Evolutionary conservation across 495 filamentous ascomycete genomes (phyloP).

Genomic region (Neurospora sp.): DNA sequence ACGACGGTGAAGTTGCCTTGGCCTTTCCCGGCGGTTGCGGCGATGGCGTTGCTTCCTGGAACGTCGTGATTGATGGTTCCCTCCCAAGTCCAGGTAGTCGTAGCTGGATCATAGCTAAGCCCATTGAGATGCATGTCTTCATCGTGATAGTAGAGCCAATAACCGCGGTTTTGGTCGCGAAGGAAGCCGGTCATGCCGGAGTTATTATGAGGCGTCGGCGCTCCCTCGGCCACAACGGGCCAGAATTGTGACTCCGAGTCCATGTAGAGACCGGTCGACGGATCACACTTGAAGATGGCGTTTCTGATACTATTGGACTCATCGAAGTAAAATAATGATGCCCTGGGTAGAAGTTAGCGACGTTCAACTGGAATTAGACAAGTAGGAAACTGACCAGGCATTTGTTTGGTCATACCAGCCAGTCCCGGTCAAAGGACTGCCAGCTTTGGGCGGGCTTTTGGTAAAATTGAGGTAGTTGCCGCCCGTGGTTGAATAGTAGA

Average conservation of each 20-base stretch:
- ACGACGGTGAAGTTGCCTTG: conserved; percentile 24
- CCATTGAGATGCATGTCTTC: conserved; percentile 16
- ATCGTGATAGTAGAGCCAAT: conserved; percentile 29
- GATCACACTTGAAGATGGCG: conserved; percentile 21
- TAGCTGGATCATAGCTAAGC: conserved; percentile 14
- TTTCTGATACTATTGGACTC: conserved; percentile 16
- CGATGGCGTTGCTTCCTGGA: conserved; percentile 14
- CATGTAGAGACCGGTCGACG: conserved; percentile 17
- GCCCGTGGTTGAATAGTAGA: conserved; percentile 18
- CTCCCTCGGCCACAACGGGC: conserved; percentile 13
- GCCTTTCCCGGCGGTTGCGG: conserved; percentile 11
- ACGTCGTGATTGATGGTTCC: conserved; percentile 19
- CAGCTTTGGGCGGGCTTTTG: conserved; percentile 13
- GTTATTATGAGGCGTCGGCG: conserved; percentile 12
- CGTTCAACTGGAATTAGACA: neutral
- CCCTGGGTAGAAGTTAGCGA: conserved; percentile 6
- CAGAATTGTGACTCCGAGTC: conserved; percentile 4
- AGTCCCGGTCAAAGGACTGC: conserved; percentile 24
- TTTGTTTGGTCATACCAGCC: conserved; percentile 18
- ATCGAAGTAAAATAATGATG: conserved; percentile 25
- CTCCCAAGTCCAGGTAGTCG: conserved; percentile 10
- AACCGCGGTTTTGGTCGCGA: conserved; percentile 20
- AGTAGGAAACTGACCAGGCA: conserved; percentile 10
- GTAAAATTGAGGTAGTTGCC: conserved; percentile 8
- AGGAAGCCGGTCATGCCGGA: conserved; percentile 20